Conservation (phyloP, 148 eudicot species). For the Spergularia bocconei region DNA sequence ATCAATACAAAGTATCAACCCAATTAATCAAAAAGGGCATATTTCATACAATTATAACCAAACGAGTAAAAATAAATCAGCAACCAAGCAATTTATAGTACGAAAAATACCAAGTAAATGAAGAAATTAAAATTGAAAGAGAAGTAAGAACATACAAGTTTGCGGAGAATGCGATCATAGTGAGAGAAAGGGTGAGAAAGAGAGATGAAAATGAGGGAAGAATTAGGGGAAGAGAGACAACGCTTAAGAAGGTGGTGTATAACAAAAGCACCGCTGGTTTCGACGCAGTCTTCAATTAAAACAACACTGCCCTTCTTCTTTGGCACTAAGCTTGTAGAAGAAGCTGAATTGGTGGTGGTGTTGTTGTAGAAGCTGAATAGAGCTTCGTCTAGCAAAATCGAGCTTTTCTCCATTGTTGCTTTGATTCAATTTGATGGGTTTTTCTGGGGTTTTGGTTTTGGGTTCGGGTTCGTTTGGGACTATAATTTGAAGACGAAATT, state of each 20-base stretch:
- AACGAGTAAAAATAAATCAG: too few relatives aligned
- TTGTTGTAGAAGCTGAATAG: conserved; percentile 32
- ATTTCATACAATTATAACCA: too few relatives aligned
- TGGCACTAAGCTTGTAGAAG: conserved; percentile 11
- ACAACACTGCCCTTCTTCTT: conserved; percentile 27
- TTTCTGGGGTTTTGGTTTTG: not conserved
- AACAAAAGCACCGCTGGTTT: conserved; percentile 77
- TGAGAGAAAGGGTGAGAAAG: conserved; percentile 88
- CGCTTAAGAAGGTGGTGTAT: conserved; percentile 79
- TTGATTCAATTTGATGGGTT: not conserved
- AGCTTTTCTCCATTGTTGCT: conserved; percentile 38
- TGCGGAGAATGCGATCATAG: conserved; percentile 85
- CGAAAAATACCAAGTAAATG: not conserved
- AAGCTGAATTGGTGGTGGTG: conserved; percentile 16
- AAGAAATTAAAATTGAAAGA: not conserved
- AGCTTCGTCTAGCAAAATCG: conserved; percentile 52
- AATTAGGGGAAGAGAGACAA: conserved; percentile 36
- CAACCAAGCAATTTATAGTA: not conserved
- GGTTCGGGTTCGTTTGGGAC: too few relatives aligned
- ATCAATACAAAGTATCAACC: not conserved
- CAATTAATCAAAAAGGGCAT: not conserved
- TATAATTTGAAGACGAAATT: too few relatives aligned
- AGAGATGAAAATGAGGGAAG: conserved; percentile 57
- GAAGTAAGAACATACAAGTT: conserved; percentile 43
- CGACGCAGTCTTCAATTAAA: conserved; percentile 71